A percentile compares a stretch with the other conserved stretches of the same genome.
These are phyloP conservation scores for Bruguiera parviflora DNA, from an alignment of 345 rosid species.

Conservation along the genomic window DNA sequence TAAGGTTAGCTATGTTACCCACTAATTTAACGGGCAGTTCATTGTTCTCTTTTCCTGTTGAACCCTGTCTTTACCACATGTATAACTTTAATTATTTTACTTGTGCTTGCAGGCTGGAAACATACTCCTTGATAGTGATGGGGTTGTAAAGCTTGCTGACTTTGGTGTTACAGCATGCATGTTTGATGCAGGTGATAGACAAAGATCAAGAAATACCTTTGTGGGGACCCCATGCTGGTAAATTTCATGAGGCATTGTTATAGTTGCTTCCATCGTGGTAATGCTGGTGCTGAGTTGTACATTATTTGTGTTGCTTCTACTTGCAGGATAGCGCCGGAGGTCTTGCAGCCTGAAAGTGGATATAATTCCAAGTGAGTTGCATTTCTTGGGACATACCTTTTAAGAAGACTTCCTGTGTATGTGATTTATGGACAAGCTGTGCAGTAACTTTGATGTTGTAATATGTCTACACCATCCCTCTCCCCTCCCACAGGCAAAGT, in stretches of 20 bases:
- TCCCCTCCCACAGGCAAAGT: neutral
- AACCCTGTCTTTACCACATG: neutral
- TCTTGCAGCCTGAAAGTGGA: constrained; percentile 96
- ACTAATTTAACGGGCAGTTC: constrained; percentile 8
- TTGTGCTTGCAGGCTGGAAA: constrained; percentile 77
- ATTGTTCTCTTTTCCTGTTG: neutral
- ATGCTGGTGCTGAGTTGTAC: neutral
- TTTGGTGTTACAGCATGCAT: constrained; percentile 98
- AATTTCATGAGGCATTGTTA: constrained; percentile 13
- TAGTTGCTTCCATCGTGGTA: neutral
- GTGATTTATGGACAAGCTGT: neutral
- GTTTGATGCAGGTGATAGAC: constrained; percentile 97
- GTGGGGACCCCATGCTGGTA: constrained; percentile 99
- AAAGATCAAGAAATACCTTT: constrained; percentile 90
- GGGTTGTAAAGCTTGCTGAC: constrained; percentile 90
- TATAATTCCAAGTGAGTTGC: constrained; percentile 89
- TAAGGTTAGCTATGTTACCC: constrained; percentile 51
- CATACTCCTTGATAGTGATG: constrained; percentile 78
- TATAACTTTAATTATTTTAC: constrained; percentile 9
- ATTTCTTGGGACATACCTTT: neutral
- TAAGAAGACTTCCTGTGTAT: neutral
- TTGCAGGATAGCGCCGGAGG: constrained; percentile 99
- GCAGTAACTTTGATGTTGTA: neutral
- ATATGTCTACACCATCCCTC: neutral
- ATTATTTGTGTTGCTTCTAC: constrained; percentile 5